Conservation (phyloP, 2,329 filamentous ascomycete species). For the Magnaporthiopsis rhizophila region DNA sequence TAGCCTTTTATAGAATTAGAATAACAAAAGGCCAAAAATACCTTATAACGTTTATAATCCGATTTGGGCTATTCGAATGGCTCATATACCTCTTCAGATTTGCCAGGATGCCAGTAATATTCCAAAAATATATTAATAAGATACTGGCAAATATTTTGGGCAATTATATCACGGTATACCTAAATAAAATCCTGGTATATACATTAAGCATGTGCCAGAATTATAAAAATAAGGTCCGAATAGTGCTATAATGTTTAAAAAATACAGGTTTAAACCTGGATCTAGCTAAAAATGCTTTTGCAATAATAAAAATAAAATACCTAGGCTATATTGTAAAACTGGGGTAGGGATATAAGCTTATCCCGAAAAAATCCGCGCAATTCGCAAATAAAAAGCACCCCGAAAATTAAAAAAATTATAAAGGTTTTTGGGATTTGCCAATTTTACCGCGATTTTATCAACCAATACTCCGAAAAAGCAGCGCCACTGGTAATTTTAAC, state of each 20-base stretch:
- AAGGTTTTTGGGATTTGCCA: background rate
- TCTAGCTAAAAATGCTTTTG: background rate
- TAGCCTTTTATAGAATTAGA: background rate
- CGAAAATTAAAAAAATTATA: background rate
- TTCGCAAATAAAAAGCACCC: background rate
- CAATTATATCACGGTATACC: background rate
- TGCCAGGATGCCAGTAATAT: no score
- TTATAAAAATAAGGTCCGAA: background rate
- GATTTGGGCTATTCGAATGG: background rate
- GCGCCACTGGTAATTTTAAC: background rate
- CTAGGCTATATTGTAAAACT: background rate
- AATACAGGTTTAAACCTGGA: background rate
- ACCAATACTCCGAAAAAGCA: background rate
- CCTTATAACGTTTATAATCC: background rate
- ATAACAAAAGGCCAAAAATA: background rate
- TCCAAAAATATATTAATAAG: no score
- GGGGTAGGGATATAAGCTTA: background rate
- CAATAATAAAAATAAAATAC: background rate
- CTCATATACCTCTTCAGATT: no score
- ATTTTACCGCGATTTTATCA: constrained; percentile 2
- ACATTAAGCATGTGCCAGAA: background rate
- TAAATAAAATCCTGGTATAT: background rate
- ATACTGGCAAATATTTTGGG: background rate
- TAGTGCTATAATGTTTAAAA: background rate
- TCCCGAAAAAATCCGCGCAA: background rate